These are phyloP conservation scores for Aureobasidium melanogenum DNA, from an alignment of 2,329 filamentous ascomycete genomes.

Conservation along the genomic window DNA sequence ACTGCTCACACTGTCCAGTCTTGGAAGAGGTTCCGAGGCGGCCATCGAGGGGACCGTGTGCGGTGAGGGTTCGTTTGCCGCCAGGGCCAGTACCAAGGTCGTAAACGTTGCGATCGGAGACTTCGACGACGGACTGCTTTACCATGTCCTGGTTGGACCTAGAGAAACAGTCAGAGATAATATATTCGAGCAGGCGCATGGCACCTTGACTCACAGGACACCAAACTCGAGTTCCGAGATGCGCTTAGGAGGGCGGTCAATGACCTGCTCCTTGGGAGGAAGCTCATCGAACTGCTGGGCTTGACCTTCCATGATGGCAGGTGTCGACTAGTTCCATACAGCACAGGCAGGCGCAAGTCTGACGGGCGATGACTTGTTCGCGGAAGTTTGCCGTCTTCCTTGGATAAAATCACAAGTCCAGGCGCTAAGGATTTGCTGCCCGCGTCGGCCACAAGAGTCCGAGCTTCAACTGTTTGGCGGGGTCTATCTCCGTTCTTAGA, in stretches of 20 bases:
- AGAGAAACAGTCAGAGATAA: background rate
- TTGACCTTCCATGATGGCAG: constrained; percentile 7
- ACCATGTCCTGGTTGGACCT: constrained; percentile 91
- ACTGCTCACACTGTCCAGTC: constrained; percentile 69
- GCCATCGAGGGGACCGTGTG: constrained; percentile 78
- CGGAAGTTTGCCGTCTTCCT: background rate
- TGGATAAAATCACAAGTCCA: constrained; percentile 2
- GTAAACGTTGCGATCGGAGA: constrained; percentile 90
- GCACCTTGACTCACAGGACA: constrained; percentile 55
- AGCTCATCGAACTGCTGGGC: constrained; percentile 2
- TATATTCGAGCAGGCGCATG: background rate
- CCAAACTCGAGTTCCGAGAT: constrained; percentile 93
- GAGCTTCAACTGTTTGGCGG: background rate
- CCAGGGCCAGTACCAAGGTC: constrained; percentile 55
- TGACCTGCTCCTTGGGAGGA: constrained; percentile 69
- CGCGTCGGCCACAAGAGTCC: background rate
- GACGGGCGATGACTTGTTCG: background rate
- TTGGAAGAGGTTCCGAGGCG: constrained; percentile 88
- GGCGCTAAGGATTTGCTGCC: background rate
- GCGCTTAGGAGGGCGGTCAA: constrained; percentile 79
- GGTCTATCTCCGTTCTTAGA: background rate
- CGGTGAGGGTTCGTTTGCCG: constrained; percentile 59
- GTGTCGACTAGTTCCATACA: constrained; percentile 6
- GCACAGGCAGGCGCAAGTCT: background rate
- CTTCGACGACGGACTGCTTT: constrained; percentile 87